phyloP scores from a whole-genome alignment of 1,284 basidiomycete species.

The Trichosporon asahii region DNA sequence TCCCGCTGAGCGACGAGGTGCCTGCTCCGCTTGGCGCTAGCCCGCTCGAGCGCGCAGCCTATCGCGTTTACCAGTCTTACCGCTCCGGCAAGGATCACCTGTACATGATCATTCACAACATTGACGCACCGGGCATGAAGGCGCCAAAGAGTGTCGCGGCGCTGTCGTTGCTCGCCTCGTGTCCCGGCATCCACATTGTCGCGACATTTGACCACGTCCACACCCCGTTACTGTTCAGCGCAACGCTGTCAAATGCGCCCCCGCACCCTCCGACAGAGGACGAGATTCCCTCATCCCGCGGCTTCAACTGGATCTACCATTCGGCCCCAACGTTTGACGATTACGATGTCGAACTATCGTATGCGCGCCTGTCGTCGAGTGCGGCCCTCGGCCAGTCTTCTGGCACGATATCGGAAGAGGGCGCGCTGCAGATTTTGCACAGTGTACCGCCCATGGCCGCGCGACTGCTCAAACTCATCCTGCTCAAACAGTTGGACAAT shows the following conservation, averaged over 20 bases:
- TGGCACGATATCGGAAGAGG: slow-evolving; percentile 67
- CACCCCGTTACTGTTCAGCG: slow-evolving; percentile 67
- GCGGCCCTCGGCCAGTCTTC: slow-evolving; percentile 27
- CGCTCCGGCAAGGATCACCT: slow-evolving; percentile 53
- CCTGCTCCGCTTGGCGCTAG: slow-evolving; percentile 41
- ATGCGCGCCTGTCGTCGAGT: slow-evolving; percentile 38
- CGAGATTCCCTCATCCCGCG: slow-evolving; percentile 43
- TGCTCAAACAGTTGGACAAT: slow-evolving; percentile 58
- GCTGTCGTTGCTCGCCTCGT: slow-evolving; percentile 66
- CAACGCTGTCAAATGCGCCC: slow-evolving; percentile 37
- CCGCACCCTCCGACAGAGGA: slow-evolving; percentile 23
- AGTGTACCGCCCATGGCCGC: slow-evolving; percentile 82
- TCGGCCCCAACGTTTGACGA: slow-evolving; percentile 75
- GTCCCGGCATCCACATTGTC: slow-evolving; percentile 69
- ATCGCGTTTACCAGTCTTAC: slow-evolving; percentile 65
- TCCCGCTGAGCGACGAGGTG: slow-evolving; percentile 47
- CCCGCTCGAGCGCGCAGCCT: slow-evolving; percentile 61
- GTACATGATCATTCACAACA: slow-evolving; percentile 79
- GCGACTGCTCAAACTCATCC: slow-evolving; percentile 69
- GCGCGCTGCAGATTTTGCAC: slow-evolving; percentile 74
- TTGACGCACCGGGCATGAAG: slow-evolving; percentile 72
- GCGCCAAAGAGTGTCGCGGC: slow-evolving; percentile 57
- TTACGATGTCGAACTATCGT: slow-evolving; percentile 72
- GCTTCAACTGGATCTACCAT: slow-evolving; percentile 83
- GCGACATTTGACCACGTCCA: slow-evolving; percentile 82